Evolutionary conservation across 2,329 filamentous ascomycete genomes (phyloP), one percentile per base, ranked within the genome.

Genomic region (Trematosphaeria pertusa): DNA sequence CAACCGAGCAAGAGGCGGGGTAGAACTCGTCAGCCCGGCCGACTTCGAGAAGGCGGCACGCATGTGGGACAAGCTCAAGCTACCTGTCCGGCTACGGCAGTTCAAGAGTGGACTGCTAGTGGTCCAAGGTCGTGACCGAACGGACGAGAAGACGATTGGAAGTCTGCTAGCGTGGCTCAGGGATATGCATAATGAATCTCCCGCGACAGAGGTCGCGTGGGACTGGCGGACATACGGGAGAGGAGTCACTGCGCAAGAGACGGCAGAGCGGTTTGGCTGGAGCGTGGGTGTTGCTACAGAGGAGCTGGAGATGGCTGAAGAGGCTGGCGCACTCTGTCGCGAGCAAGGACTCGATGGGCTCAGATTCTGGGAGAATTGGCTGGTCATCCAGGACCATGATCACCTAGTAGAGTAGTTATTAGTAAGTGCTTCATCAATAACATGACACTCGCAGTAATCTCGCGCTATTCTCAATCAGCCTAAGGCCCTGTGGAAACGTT

Each of bases 221-320:
- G 87, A 95, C 61, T 90, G 87, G 87, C 79, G 78, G 36, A 63
- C 78, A 31, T 97, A 91, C 69, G 92, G 94, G 0, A 82, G 87
- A 45, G 91, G 94, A 8, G 86, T 97, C 20, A 97, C 91, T 11
- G 91, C 91, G 1, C 89, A 94, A 65, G 92, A 97, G 65, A 84
- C 86, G 0, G 94, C 94, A 0, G 89, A 95, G 70, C 80, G 85
- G 38, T 99, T 99, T 72, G 90, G 92, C 5, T 99, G 94, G 94
- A 97, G 94, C 68, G 87, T 99, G 6, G 94, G 94, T 7, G 93
- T 99, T 17, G 94, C 94, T 1, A 89, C 88, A 49, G 94, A 97
- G 70, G 94, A 99, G 74, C 79, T 99, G 10, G 89, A 97, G 68
- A 97, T 99, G 93, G 92, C 92, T 0, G 94, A 99, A 71, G 93